Conservation (phyloP, 768 basidiomycete genomes). For the Cystobasidiopsis lactophilus region DNA sequence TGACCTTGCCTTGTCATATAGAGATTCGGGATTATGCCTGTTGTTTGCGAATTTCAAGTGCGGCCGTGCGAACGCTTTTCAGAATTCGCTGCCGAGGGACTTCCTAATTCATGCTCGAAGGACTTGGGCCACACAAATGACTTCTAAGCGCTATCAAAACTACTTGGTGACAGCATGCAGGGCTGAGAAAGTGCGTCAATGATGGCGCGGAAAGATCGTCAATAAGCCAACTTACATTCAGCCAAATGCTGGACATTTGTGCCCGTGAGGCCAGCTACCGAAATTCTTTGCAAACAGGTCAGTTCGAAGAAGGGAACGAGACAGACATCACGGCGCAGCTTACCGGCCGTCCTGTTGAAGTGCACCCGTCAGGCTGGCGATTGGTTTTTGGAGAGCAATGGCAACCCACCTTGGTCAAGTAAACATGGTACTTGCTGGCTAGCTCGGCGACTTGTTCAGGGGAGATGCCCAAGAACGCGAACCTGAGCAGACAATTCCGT, state of each 20-base stretch:
- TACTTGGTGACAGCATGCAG: constrained; percentile 18
- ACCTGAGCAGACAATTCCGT: constrained; percentile 6
- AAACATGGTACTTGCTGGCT: constrained; percentile 19
- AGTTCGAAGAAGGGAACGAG: neutral
- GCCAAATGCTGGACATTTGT: constrained; percentile 19
- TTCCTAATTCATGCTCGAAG: too few species aligned
- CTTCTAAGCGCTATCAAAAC: neutral
- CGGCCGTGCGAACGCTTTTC: too few species aligned
- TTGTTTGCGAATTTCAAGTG: too few species aligned
- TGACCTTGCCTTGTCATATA: too few species aligned
- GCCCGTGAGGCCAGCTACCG: constrained; percentile 19
- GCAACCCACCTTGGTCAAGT: constrained; percentile 17
- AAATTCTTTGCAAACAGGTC: constrained; percentile 12
- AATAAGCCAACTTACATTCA: constrained; percentile 5
- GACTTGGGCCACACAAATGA: too few species aligned
- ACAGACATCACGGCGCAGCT: neutral
- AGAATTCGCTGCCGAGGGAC: too few species aligned
- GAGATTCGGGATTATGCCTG: too few species aligned
- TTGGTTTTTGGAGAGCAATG: too few species aligned
- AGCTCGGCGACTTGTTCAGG: constrained; percentile 21
- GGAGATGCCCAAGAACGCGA: constrained; percentile 18
- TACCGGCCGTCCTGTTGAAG: too few species aligned
- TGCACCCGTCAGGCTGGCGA: neutral
- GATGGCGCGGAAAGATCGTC: neutral
- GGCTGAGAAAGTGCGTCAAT: neutral